Evolutionary conservation across 2,329 filamentous ascomycete genomes (phyloP).

Genomic region (Bipolaris sorokiniana): DNA sequence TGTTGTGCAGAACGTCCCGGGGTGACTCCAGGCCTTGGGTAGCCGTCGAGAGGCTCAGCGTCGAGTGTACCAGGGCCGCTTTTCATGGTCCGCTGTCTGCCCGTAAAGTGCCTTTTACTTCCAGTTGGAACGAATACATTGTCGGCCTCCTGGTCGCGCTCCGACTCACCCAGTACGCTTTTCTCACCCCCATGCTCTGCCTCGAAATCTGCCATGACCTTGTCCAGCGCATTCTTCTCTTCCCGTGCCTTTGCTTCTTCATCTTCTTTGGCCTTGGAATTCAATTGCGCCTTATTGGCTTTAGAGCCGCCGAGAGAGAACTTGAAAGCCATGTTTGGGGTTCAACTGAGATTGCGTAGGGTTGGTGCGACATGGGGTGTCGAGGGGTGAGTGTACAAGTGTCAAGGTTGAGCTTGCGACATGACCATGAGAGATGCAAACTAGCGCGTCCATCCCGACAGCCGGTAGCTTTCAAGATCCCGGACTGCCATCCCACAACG

Average conservation of each 20-base stretch:
- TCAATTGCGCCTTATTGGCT: constrained; percentile 32
- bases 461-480: neutral
- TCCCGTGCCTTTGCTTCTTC: constrained; percentile 41
- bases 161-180: constrained; percentile 32
- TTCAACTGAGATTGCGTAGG: neutral
- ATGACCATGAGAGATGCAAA: constrained; percentile 1
- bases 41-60: constrained; percentile 31
- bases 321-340: constrained; percentile 36
- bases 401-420: constrained; percentile 15
- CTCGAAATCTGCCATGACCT: constrained; percentile 40
- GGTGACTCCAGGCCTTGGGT: constrained; percentile 16
- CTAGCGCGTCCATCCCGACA: constrained; percentile 21
- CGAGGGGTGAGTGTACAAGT: neutral
- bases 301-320: constrained; percentile 38
- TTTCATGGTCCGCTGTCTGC: constrained; percentile 37
- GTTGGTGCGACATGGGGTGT: neutral
- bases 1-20: constrained; percentile 25
- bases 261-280: constrained; percentile 38
- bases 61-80: constrained; percentile 44
- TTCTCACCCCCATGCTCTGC: constrained; percentile 38
- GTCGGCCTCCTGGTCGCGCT: constrained; percentile 28
- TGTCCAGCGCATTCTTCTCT: constrained; percentile 40
- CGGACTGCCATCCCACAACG: constrained; percentile 2
- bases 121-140: constrained; percentile 39
- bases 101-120: constrained; percentile 41